Conservation (phyloP, 768 basidiomycete genomes). For the Termitomyces sp. region DNA sequence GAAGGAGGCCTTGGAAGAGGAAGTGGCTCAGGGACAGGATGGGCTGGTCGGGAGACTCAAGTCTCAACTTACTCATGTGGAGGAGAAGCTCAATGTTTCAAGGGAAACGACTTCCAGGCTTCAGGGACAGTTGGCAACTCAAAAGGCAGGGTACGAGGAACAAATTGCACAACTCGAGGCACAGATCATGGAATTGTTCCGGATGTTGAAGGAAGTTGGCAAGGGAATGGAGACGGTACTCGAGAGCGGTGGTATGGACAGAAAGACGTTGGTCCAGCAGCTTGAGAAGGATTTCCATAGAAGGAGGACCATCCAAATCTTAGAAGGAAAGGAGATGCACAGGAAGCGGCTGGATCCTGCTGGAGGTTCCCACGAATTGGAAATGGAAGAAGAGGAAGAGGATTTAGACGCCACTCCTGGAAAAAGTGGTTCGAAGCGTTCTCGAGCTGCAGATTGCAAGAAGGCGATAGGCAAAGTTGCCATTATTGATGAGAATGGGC, state of each 20-base stretch:
- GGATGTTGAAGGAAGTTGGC: slow-evolving; percentile 86
- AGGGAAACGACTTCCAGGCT: slow-evolving; percentile 73
- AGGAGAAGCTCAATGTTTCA: slow-evolving; percentile 74
- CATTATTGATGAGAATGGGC: slow-evolving; percentile 41
- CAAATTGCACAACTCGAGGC: slow-evolving; percentile 84
- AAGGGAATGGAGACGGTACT: slow-evolving; percentile 72
- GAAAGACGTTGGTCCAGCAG: slow-evolving; percentile 72
- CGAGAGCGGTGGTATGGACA: slow-evolving; percentile 67
- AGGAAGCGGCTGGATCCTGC: slow-evolving; percentile 23
- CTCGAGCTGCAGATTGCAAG: slow-evolving; percentile 20
- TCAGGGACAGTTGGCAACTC: slow-evolving; percentile 70
- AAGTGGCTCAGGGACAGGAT: slow-evolving; percentile 74
- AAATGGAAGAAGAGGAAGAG: slow-evolving; percentile 39
- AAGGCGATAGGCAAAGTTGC: slow-evolving; percentile 18
- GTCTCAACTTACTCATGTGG: slow-evolving; percentile 56
- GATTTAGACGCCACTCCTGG: slow-evolving; percentile 55
- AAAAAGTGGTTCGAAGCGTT: slow-evolving; percentile 40
- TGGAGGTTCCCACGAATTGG: slow-evolving; percentile 12
- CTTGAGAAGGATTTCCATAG: slow-evolving; percentile 82
- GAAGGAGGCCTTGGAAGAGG: slow-evolving; percentile 78
- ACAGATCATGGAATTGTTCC: slow-evolving; percentile 90
- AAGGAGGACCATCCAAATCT: slow-evolving; percentile 74
- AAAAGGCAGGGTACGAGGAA: slow-evolving; percentile 78
- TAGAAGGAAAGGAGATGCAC: slow-evolving; percentile 63
- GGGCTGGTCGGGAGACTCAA: slow-evolving; percentile 85